A percentile compares a stretch with the other conserved stretches of the same genome.
Evolutionary conservation across 2,329 filamentous ascomycete species (phyloP).

Genomic region (Xylaria digitata): DNA sequence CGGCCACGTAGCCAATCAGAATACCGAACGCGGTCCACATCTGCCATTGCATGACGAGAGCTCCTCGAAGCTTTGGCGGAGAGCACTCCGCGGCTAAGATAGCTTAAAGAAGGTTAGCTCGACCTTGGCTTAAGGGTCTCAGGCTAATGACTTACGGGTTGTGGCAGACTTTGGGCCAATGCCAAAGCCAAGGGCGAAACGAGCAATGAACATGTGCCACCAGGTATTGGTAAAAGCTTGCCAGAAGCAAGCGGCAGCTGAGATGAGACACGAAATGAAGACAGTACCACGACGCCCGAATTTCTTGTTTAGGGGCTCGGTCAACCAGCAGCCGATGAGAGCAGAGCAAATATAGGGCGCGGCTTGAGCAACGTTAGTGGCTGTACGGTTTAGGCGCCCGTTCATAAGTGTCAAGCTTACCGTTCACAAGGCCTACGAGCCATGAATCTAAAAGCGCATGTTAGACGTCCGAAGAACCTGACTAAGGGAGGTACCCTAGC

Average conservation of each 20-base stretch:
- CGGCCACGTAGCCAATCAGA: constrained; percentile 68
- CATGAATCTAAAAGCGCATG: constrained; percentile 56
- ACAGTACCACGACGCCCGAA: constrained; percentile 79
- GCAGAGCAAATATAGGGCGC: constrained; percentile 75
- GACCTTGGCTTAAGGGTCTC: background rate
- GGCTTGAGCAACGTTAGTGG: constrained; percentile 40
- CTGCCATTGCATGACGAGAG: constrained; percentile 80
- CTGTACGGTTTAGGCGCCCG: background rate
- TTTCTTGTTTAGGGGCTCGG: constrained; percentile 75
- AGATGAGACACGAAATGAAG: constrained; percentile 74
- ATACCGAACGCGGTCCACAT: constrained; percentile 66
- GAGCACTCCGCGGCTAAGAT: constrained; percentile 77
- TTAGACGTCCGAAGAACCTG: constrained; percentile 23
- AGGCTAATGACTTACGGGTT: constrained; percentile 54
- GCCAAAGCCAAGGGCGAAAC: constrained; percentile 76
- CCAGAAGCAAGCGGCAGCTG: constrained; percentile 65
- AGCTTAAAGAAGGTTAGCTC: constrained; percentile 50
- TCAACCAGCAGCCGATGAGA: constrained; percentile 77
- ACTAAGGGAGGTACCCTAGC: background rate
- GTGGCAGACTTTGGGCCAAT: constrained; percentile 78
- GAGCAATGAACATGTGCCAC: constrained; percentile 78
- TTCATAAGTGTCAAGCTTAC: constrained; percentile 35
- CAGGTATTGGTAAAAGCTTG: constrained; percentile 59
- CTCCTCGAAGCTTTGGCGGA: constrained; percentile 72
- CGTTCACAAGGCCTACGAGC: constrained; percentile 72